Conservation (phyloP, 2,329 filamentous ascomycete genomes). For the Fusarium nodosum region DNA sequence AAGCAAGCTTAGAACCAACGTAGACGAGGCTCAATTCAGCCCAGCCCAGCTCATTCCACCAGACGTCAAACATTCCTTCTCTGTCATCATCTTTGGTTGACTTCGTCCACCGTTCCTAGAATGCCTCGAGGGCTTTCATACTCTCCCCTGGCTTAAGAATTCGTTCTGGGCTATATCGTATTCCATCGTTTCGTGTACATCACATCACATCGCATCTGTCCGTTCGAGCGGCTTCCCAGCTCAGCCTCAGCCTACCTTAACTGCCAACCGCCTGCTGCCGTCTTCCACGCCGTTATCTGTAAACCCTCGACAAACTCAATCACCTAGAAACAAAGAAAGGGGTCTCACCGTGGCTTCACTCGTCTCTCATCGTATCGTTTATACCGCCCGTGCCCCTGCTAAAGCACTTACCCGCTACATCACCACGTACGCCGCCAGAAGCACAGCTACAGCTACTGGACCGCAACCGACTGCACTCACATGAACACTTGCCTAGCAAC, state of each 20-base stretch:
- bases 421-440: constrained; percentile 44
- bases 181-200: constrained; percentile 19
- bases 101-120: constrained; percentile 30
- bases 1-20: constrained; percentile 33
- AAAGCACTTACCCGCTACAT: constrained; percentile 43
- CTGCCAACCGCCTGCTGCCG: constrained; percentile 17
- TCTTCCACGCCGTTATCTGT: constrained; percentile 35
- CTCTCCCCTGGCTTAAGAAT: constrained; percentile 34
- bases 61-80: constrained; percentile 49
- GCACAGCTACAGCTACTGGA: constrained; percentile 41
- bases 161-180: constrained; percentile 37
- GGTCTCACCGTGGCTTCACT: constrained; percentile 35
- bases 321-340: constrained; percentile 25
- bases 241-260: constrained; percentile 7
- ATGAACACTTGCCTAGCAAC: constrained; percentile 43
- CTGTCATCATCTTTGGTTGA: constrained; percentile 48
- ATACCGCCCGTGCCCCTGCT: constrained; percentile 34
- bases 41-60: constrained; percentile 48
- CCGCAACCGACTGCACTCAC: constrained; percentile 39
- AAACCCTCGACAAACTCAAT: constrained; percentile 36
- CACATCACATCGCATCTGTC: constrained; percentile 21
- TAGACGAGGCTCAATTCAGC: constrained; percentile 37
- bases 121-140: constrained; percentile 38
- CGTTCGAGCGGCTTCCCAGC: constrained; percentile 31
- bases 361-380: constrained; percentile 4